Base-by-base conservation (phyloP, 176 grass and related monocot genomes). In the Triticum aestivum region DNA sequence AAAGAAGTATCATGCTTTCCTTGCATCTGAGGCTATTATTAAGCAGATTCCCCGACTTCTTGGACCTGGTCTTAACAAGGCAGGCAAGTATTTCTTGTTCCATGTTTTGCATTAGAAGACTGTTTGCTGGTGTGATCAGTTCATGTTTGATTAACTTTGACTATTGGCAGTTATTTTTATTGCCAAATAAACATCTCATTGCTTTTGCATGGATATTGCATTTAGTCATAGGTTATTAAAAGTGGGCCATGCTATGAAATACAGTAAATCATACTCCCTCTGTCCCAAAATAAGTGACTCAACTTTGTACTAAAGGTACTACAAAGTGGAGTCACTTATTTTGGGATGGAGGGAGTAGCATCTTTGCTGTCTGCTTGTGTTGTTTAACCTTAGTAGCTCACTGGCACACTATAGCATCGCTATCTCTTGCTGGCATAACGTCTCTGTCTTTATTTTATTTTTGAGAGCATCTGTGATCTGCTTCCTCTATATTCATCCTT, bases 21-120 rank as follows among this genome's bases (percentile, higher is more conserved):
- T 97, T 68, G 95, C 95, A 49, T 97, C 95, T 52, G 95, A 97
- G 78, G 88, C 92, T 49, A 91, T 97, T 76, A 97, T 97, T 84
- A 97, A 97, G 75, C 92, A 97, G 80, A 97, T 97, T 82, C 95
- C 95, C 47, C 87, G 92, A 62, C 95, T 97, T 83, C 92, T 97
- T 27, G 95, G 95, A 11, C 95, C 95, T 78, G 95, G 95, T 91
- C 95, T 97, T 79, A 97, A 97, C 89, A 97, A 97, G 83, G 95
- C 92, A 71, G 92, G 92, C 89, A 94, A 51, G 88, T 21, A 75
- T 29, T 61, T 78, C 58, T 80, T 85, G 15, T 29, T 66, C 1
- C 58, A 9, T 83, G 10, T 58, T 42, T 4, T 10, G n/a, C 58
- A 45, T 18, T 11, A 35, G 33, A 30, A 30, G 21, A 24, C 21